A percentile compares a stretch with the other conserved stretches of the same genome.
phyloP scores from a whole-genome alignment of 176 grass and related monocot genomes.

The Dactylis glomerata region DNA sequence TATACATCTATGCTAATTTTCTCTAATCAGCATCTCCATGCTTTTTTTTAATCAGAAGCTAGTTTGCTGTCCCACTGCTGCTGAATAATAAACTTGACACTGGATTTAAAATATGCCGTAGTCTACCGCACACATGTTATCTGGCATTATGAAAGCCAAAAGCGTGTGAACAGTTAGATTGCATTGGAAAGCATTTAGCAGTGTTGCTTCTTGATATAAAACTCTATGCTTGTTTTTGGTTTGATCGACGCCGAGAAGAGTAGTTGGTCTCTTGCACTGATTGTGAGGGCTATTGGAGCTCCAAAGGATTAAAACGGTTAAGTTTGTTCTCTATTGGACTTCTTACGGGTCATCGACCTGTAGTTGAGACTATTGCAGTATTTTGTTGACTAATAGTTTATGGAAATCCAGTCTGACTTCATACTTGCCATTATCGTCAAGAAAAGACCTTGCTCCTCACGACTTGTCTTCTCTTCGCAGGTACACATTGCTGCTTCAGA shows the following conservation, averaged over 20 bases:
- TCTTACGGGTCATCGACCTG: not conserved
- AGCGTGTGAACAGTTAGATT: not conserved
- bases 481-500: slow-evolving; percentile 82
- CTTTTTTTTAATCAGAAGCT: slow-evolving; percentile 3
- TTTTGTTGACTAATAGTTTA: not conserved
- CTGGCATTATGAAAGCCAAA: not conserved
- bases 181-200: not conserved
- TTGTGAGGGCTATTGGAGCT: not conserved
- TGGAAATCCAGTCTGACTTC: not conserved
- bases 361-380: not conserved
- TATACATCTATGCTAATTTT: not conserved
- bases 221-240: slow-evolving; percentile 1
- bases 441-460: slow-evolving; percentile 11
- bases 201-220: not conserved
- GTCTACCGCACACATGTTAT: not conserved
- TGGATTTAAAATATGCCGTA: not conserved
- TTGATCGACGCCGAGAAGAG: not conserved
- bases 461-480: slow-evolving; percentile 36
- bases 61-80: not conserved
- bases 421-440: not conserved
- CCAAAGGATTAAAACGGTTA: not conserved
- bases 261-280: not conserved
- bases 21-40: not conserved
- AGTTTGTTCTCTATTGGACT: slow-evolving; percentile 6
- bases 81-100: slow-evolving; percentile 9